These are phyloP conservation scores for Vitis rotundifolia DNA, from an alignment of 164 flowering plant species.

Conservation along the genomic window DNA sequence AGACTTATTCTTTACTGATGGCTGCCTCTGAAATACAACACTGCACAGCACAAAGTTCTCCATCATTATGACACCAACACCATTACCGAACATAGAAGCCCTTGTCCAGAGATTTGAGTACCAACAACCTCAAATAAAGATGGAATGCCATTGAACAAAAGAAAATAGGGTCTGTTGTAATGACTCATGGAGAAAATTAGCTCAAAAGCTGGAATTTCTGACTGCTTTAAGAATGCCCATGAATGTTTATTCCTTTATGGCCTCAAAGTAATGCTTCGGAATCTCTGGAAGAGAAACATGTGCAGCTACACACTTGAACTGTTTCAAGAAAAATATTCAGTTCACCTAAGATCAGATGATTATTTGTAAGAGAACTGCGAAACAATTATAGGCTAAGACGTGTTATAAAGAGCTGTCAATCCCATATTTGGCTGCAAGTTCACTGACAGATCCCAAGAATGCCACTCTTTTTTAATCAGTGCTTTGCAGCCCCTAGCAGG, in stretches of 20 bases:
- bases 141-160: too few species aligned
- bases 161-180: too few species aligned
- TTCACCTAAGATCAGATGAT: background rate
- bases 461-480: background rate
- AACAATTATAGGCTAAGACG: background rate
- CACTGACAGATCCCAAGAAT: background rate
- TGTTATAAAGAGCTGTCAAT: background rate
- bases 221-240: background rate
- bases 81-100: too few species aligned
- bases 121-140: too few species aligned
- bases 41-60: too few species aligned
- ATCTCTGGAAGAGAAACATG: conserved; percentile 45
- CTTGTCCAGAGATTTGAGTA: too few species aligned
- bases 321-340: conserved; percentile 9
- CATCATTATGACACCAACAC: too few species aligned
- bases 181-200: background rate
- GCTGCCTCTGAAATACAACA: too few species aligned
- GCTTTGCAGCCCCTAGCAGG: too few species aligned
- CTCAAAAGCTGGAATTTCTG: background rate
- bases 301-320: conserved; percentile 61
- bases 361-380: too few species aligned
- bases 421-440: background rate
- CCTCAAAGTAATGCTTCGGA: conserved; percentile 49
- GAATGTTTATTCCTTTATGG: conserved; percentile 11
- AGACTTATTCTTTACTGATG: too few species aligned